phyloP scores from a whole-genome alignment of 164 flowering plant species.

The Berberis vulgaris region DNA sequence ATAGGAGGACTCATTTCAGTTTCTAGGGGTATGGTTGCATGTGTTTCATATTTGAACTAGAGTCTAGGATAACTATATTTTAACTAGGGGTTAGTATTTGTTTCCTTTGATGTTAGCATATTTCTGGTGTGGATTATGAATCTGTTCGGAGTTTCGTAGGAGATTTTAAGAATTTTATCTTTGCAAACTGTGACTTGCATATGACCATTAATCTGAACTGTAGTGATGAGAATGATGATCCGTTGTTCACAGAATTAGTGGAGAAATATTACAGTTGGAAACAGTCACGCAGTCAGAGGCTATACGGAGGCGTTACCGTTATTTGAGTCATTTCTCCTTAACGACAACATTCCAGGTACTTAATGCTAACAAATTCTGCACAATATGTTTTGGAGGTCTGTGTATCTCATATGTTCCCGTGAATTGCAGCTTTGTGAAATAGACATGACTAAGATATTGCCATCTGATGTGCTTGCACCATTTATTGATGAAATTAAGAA shows the following conservation, averaged over 20 bases:
- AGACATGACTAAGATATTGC: slow-evolving; percentile 54
- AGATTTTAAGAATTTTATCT: not conserved
- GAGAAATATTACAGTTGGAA: slow-evolving; percentile 76
- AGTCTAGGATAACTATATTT: too few relatives aligned
- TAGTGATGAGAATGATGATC: slow-evolving; percentile 4
- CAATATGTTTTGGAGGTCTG: not conserved
- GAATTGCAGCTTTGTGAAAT: slow-evolving; percentile 81
- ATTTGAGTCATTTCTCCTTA: slow-evolving; percentile 80
- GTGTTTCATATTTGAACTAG: too few relatives aligned
- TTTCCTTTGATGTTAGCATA: too few relatives aligned
- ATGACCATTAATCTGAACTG: not conserved
- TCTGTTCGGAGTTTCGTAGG: too few relatives aligned
- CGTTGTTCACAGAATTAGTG: slow-evolving; percentile 49
- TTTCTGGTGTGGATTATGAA: too few relatives aligned
- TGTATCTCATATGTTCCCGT: not conserved
- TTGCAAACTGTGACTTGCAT: not conserved
- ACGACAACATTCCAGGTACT: slow-evolving; percentile 83
- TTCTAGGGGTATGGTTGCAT: too few relatives aligned
- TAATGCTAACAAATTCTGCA: not conserved
- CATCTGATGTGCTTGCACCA: slow-evolving; percentile 61
- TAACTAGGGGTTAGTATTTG: too few relatives aligned
- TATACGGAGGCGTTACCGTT: slow-evolving; percentile 81
- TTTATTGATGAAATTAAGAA: slow-evolving; percentile 89
- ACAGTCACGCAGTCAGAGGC: slow-evolving; percentile 81
- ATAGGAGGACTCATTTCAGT: not conserved